Evolutionary conservation across 2,329 filamentous ascomycete genomes (phyloP).

Genomic region (Zasmidium cellare): DNA sequence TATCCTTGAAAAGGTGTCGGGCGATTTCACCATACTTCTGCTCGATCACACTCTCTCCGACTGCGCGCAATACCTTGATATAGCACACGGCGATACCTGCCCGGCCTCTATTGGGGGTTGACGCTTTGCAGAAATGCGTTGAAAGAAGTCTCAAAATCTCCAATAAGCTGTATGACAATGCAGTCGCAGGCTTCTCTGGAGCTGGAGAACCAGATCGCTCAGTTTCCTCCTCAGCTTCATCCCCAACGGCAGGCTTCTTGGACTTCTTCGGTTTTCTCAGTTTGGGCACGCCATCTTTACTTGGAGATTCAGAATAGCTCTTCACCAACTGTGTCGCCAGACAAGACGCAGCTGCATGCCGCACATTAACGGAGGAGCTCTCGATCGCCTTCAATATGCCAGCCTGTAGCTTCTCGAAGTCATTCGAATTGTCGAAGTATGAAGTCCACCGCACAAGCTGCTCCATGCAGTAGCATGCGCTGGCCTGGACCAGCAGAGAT

Average conservation of each 20-base stretch:
- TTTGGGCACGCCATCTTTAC: slow-evolving; percentile 55
- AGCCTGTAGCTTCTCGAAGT: slow-evolving; percentile 85
- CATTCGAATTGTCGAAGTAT: slow-evolving; percentile 83
- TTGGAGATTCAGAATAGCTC: slow-evolving; percentile 66
- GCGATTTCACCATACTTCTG: slow-evolving; percentile 78
- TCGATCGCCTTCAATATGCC: slow-evolving; percentile 86
- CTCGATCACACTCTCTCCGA: slow-evolving; percentile 83
- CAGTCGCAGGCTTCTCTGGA: slow-evolving; percentile 68
- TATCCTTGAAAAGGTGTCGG: slow-evolving; percentile 74
- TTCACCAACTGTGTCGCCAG: slow-evolving; percentile 82
- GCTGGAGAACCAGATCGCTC: slow-evolving; percentile 72
- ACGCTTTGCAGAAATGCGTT: slow-evolving; percentile 73
- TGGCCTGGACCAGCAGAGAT: slow-evolving; percentile 74
- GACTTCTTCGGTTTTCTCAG: slow-evolving; percentile 71
- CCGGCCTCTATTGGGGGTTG: slow-evolving; percentile 76
- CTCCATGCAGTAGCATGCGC: slow-evolving; percentile 77
- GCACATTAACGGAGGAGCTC: slow-evolving; percentile 69
- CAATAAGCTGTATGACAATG: slow-evolving; percentile 70
- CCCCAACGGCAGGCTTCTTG: slow-evolving; percentile 65
- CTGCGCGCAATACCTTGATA: slow-evolving; percentile 71
- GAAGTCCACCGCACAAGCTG: slow-evolving; percentile 69
- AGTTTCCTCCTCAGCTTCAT: slow-evolving; percentile 66
- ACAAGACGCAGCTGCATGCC: slow-evolving; percentile 83
- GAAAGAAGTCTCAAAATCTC: slow-evolving; percentile 81
- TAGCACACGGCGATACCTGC: slow-evolving; percentile 88